phyloP scores from a whole-genome alignment of 1,284 basidiomycete species.

The Papiliotrema terrestris region DNA sequence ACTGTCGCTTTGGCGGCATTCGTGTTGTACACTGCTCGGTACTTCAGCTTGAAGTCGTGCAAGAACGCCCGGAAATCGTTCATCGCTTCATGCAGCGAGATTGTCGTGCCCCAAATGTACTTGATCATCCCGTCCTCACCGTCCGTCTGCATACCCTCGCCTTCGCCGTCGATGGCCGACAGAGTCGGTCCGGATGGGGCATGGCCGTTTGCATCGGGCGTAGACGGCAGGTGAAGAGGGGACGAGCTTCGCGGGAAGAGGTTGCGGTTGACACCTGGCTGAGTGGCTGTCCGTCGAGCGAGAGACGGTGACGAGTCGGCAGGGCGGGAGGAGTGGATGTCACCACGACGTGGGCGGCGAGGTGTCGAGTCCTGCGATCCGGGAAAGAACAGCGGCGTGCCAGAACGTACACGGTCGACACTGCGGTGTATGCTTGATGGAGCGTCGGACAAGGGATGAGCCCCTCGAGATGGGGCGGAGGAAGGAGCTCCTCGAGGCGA shows the following conservation, averaged over 20 bases:
- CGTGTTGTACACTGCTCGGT: slow-evolving; percentile 63
- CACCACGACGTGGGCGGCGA: slow-evolving; percentile 70
- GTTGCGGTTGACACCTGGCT: not conserved
- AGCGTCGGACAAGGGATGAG: slow-evolving; percentile 10
- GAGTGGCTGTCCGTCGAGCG: slow-evolving; percentile 26
- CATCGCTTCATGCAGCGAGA: slow-evolving; percentile 87
- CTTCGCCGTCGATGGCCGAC: slow-evolving; percentile 57
- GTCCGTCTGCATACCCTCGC: slow-evolving; percentile 17
- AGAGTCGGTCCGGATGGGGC: slow-evolving; percentile 60
- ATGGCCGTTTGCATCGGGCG: slow-evolving; percentile 9
- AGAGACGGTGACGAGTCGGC: slow-evolving; percentile 59
- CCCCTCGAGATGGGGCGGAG: slow-evolving; percentile 37
- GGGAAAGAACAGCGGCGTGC: slow-evolving; percentile 50
- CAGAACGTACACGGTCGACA: slow-evolving; percentile 20
- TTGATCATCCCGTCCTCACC: slow-evolving; percentile 64
- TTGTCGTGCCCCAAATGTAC: slow-evolving; percentile 95
- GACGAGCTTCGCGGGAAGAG: slow-evolving; percentile 24
- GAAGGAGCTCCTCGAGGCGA: slow-evolving; percentile 56
- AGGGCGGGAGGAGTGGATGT: slow-evolving; percentile 73
- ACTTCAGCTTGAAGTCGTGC: slow-evolving; percentile 89
- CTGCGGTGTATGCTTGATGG: slow-evolving; percentile 16
- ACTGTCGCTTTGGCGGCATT: slow-evolving; percentile 50
- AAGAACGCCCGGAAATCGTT: slow-evolving; percentile 84
- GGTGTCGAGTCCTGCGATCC: slow-evolving; percentile 54
- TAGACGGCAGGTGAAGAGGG: slow-evolving; percentile 29